phyloP scores from a whole-genome alignment of 176 grass and related monocot genomes.

The Dactylis glomerata region DNA sequence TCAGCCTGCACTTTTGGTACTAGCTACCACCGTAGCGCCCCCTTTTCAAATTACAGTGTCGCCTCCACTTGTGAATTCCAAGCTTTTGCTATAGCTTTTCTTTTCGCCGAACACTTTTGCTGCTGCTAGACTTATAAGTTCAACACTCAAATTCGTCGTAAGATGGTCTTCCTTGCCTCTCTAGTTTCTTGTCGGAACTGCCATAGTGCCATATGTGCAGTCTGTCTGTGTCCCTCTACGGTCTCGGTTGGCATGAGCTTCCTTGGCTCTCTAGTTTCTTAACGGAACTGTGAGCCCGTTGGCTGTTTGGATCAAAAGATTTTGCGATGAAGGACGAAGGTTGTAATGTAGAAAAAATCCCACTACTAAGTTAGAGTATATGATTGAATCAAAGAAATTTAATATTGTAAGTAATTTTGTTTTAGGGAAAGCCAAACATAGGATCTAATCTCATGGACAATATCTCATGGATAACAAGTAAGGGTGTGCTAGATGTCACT shows the following conservation, averaged over 20 bases:
- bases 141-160: background rate
- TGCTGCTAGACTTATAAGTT: background rate
- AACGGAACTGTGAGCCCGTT: background rate
- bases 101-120: background rate
- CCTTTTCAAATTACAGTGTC: background rate
- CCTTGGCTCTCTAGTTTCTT: background rate
- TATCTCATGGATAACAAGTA: background rate
- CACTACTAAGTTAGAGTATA: background rate
- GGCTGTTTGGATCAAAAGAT: background rate
- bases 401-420: background rate
- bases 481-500: background rate
- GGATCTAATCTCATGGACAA: background rate
- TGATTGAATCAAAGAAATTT: background rate
- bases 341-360: background rate
- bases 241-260: background rate
- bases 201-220: background rate
- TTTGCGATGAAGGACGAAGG: background rate
- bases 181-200: no score
- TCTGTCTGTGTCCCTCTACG: background rate
- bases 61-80: background rate
- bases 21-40: background rate
- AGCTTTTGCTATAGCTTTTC: background rate
- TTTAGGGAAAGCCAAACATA: background rate
- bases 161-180: no score
- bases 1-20: slow-evolving; percentile 25